A percentile compares a stretch with the other conserved stretches of the same genome.
Conservation (phyloP, 495 filamentous ascomycete genomes). For the Penicillium coffeae region DNA sequence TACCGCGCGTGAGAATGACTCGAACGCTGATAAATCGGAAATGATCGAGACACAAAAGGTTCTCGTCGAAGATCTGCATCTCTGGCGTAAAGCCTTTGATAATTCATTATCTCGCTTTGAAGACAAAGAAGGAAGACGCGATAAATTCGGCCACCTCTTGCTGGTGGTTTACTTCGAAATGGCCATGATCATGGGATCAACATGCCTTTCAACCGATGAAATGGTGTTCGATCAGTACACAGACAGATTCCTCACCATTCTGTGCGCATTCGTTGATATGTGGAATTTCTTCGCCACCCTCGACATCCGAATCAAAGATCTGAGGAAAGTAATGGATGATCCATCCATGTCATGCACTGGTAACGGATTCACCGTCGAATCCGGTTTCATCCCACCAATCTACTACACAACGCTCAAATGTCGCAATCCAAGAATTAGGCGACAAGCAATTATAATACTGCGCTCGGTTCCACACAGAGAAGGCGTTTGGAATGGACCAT, state of each 20-base stretch:
- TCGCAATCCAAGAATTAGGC: slow-evolving; percentile 43
- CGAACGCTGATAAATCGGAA: background rate
- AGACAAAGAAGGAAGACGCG: slow-evolving; percentile 3
- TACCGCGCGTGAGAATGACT: background rate
- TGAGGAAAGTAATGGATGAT: background rate
- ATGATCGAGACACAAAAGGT: slow-evolving; percentile 1
- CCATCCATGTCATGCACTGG: background rate
- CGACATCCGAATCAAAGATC: background rate
- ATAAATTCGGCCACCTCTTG: slow-evolving; percentile 22
- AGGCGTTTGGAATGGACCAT: slow-evolving; percentile 43
- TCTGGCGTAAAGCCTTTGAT: slow-evolving; percentile 15
- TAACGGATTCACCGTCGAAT: slow-evolving; percentile 39
- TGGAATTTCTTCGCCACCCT: slow-evolving; percentile 17
- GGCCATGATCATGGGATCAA: slow-evolving; percentile 43
- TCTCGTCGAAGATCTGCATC: slow-evolving; percentile 8
- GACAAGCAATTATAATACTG: slow-evolving; percentile 41
- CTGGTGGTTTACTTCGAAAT: slow-evolving; percentile 44
- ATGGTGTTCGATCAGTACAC: slow-evolving; percentile 40
- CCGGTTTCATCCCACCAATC: slow-evolving; percentile 48
- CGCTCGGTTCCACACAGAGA: slow-evolving; percentile 41
- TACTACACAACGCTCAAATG: slow-evolving; percentile 56
- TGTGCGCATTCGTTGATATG: slow-evolving; percentile 27
- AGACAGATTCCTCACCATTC: slow-evolving; percentile 31
- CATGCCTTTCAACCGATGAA: slow-evolving; percentile 35
- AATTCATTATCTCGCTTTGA: slow-evolving; percentile 5